These are phyloP conservation scores for Clarireedia homoeocarpa DNA, from an alignment of 2,329 filamentous ascomycete species.

Conservation along the genomic window DNA sequence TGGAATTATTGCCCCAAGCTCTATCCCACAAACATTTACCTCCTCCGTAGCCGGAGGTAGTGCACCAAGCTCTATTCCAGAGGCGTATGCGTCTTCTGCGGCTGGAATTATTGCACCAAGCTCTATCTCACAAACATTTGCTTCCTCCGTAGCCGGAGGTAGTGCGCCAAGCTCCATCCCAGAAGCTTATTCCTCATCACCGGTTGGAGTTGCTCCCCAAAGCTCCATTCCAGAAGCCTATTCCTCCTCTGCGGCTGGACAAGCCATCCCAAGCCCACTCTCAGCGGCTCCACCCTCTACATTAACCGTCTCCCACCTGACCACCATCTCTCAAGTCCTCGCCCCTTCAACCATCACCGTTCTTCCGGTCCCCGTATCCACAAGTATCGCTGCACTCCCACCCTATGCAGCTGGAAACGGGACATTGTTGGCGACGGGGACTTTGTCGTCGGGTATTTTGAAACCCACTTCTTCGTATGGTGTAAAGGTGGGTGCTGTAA, in stretches of 20 bases:
- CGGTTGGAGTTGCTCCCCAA: background rate
- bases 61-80: background rate
- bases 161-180: background rate
- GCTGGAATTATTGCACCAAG: background rate
- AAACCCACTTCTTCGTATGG: background rate
- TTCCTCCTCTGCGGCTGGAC: too few relatives aligned
- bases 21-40: background rate
- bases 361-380: background rate
- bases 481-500: background rate
- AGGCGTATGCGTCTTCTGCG: background rate
- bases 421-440: background rate
- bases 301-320: background rate
- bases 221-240: background rate
- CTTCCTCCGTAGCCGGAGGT: background rate
- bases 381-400: background rate
- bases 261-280: background rate
- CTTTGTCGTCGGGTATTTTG: background rate
- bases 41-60: background rate
- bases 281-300: background rate
- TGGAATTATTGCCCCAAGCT: background rate
- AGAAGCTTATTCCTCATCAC: background rate
- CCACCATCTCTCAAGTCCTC: background rate
- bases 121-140: background rate
- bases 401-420: background rate
- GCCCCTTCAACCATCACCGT: background rate